Base-by-base conservation (phyloP, 805 yeast species). In the Kockiozyma suomiensis region DNA sequence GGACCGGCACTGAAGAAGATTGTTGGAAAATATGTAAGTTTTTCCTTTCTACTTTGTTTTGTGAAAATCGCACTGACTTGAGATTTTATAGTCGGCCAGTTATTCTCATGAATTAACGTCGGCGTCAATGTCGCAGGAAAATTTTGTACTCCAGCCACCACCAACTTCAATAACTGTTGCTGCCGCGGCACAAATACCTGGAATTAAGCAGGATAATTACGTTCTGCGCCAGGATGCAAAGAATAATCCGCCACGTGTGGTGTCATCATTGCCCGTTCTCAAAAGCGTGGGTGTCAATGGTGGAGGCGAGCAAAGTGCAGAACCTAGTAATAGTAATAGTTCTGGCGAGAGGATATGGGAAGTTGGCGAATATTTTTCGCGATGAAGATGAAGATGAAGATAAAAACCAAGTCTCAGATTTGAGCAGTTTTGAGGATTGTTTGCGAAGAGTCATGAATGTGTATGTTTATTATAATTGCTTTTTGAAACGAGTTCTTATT, bases 1-100 rank as follows among this genome's bases (percentile, higher is more conserved):
- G 79, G 75, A 40, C 76, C 73, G 32, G 90, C 90, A 0, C 68
- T 85, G 52, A 71, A 74, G 26, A 85, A 82, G 68, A 86, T 86
- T 13, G 76, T 84, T 35, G 75, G 84, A 35, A 86, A 86, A 71
- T 86, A 86, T 38, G 64, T 60, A 51, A 12, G 64, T 60, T 38
- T 4, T 10, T 8, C 15, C 17, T 38, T 33, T 33, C 12, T 13
- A 33, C 12, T 33, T 13, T n/a, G 6, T n/a, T 4, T 33, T 32
- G 37, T 13, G 38, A n/a, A 13, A 13, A 33, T 13, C 38, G 37
- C 7, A 33, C n/a, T n/a, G n/a, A 33, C 12, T 13, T 33, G 12
- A 33, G n/a, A 13, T 33, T 13, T 33, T 32, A 13, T n/a, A 38
- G 42, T 38, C 42, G 42, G 42, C 42, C 19, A 38, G 42, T 21